Conservation (phyloP, 305 asterid species). For the Fraxinus velutina region DNA sequence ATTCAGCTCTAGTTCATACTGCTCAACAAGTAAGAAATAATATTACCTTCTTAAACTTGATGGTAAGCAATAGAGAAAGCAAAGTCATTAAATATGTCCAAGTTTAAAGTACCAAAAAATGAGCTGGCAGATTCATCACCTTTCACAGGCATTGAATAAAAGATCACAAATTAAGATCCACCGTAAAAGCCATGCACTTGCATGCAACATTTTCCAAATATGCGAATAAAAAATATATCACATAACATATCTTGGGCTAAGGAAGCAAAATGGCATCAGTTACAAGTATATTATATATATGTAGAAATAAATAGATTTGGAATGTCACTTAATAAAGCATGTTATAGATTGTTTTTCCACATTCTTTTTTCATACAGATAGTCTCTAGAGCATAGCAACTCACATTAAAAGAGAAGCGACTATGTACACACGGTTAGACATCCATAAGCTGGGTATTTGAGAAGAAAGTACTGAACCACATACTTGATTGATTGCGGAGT, state of each 20-base stretch:
- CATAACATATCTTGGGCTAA: background rate
- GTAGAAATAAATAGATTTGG: background rate
- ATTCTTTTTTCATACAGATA: background rate
- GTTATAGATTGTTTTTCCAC: background rate
- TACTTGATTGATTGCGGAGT: background rate
- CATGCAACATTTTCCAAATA: background rate
- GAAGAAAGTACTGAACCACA: background rate
- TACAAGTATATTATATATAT: background rate
- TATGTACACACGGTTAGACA: background rate
- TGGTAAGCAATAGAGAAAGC: background rate
- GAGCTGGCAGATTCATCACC: background rate
- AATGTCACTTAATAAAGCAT: background rate
- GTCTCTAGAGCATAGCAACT: background rate
- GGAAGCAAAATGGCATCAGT: background rate
- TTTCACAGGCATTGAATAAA: background rate
- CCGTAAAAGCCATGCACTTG: background rate
- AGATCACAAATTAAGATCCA: background rate
- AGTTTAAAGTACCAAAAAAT: background rate
- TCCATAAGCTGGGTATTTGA: background rate
- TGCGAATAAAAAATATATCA: background rate
- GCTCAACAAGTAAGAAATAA: background rate
- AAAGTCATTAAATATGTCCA: background rate
- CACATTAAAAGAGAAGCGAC: background rate
- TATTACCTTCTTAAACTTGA: background rate
- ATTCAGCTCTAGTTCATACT: background rate